phyloP scores from a whole-genome alignment of 805 yeast species.

The Saccharomycopsis javanensis region DNA sequence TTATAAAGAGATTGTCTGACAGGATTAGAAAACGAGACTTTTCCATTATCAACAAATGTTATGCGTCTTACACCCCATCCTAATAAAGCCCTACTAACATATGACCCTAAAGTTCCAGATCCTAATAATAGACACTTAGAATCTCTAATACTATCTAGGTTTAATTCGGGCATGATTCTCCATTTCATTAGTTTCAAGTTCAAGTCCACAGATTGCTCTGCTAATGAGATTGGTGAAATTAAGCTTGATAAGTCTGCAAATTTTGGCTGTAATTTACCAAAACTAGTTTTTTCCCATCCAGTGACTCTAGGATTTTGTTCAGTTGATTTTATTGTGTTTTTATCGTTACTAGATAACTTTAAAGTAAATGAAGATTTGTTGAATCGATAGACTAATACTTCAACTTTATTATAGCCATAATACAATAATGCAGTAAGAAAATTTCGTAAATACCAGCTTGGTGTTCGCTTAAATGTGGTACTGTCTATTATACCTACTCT shows the following conservation, averaged over 20 bases:
- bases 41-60: slow-evolving; percentile 84
- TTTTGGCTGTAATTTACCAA: slow-evolving; percentile 71
- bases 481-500: slow-evolving; percentile 34
- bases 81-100: slow-evolving; percentile 72
- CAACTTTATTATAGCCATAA: slow-evolving; percentile 29
- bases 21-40: slow-evolving; percentile 86
- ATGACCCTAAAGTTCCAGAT: slow-evolving; percentile 92
- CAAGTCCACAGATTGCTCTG: slow-evolving; percentile 87
- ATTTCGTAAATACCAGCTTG: slow-evolving; percentile 51
- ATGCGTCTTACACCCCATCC: slow-evolving; percentile 93
- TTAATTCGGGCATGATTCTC: slow-evolving; percentile 80
- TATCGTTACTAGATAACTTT: slow-evolving; percentile 17
- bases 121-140: slow-evolving; percentile 76
- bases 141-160: slow-evolving; percentile 52
- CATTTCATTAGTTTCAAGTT: slow-evolving; percentile 92
- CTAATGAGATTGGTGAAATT: slow-evolving; percentile 70
- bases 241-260: slow-evolving; percentile 72
- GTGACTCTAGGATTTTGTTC: slow-evolving; percentile 35
- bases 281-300: slow-evolving; percentile 87
- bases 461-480: slow-evolving; percentile 27
- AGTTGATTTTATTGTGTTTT: not conserved
- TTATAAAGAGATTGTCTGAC: slow-evolving; percentile 85
- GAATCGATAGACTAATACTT: slow-evolving; percentile 33
- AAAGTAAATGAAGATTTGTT: slow-evolving; percentile 27
- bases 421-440: slow-evolving; percentile 37